Conservation (phyloP, 2,329 filamentous ascomycete genomes). For the Diaporthe sp. region DNA sequence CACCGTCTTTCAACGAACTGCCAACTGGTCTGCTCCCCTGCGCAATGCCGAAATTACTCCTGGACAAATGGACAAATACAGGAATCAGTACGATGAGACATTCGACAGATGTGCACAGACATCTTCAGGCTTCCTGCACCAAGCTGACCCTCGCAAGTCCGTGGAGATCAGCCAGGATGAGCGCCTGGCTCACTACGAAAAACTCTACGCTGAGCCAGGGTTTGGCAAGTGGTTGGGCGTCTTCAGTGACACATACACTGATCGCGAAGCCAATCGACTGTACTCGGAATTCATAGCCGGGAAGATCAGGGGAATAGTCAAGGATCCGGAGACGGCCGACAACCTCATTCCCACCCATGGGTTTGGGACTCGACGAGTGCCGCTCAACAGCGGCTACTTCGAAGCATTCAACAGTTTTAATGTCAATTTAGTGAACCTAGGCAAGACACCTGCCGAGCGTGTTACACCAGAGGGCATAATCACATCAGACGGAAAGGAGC, state of each 20-base stretch:
- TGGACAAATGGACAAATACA: conserved; percentile 34
- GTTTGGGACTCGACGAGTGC: conserved; percentile 58
- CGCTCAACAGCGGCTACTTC: conserved; percentile 59
- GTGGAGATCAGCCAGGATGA: conserved; percentile 38
- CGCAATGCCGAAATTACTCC: conserved; percentile 30
- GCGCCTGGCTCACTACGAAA: conserved; percentile 38
- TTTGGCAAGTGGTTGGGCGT: conserved; percentile 39
- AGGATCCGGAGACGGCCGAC: conserved; percentile 58
- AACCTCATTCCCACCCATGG: conserved; percentile 60
- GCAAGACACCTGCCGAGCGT: conserved; percentile 42
- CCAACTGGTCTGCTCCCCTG: conserved; percentile 41
- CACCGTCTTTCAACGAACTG: conserved; percentile 43
- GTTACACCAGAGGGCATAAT: conserved; percentile 50
- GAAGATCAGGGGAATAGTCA: conserved; percentile 57
- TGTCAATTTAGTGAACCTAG: conserved; percentile 48
- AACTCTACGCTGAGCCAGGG: conserved; percentile 34
- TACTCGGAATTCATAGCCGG: conserved; percentile 43
- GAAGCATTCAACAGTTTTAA: conserved; percentile 59
- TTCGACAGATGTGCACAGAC: conserved; percentile 30
- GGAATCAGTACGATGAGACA: conserved; percentile 31
- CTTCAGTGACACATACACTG: conserved; percentile 37
- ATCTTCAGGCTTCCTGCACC: conserved; percentile 33
- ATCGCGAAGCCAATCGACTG: conserved; percentile 35
- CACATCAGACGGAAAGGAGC: conserved; percentile 44
- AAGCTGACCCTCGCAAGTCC: conserved; percentile 37